Evolutionary conservation across 805 yeast genomes (phyloP), one percentile per base, ranked within the genome.

Genomic region (Metschnikowia continentalis): DNA sequence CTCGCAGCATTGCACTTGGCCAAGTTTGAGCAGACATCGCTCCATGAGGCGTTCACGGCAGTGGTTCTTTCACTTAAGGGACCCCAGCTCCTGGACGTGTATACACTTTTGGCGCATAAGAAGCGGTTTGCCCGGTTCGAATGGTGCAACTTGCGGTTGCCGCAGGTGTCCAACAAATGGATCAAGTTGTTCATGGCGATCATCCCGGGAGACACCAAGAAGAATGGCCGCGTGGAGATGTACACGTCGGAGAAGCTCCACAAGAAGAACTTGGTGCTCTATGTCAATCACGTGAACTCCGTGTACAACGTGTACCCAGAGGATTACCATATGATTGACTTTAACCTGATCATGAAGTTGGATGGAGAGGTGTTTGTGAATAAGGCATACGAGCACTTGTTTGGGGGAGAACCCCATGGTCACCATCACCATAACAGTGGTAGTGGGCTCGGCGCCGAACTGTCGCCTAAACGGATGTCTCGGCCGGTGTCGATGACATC

Each of bases 21-120:
- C n/a, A 79, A 76, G 55, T 84, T 70, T 60, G 90, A 84, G 64
- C 77, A 70, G 57, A 72, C 74, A 17, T 76, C 79, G 44, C 68
- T 84, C 48, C 82, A 79, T 59, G 86, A 83, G 64, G 76, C 83
- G 19, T 84, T 78, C 60, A 83, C 88, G 0, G 90, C 87, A 6
- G 86, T 83, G 2, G 66, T 83, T 33, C 64, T 84, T 33, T 79
- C 86, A 7, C 66, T 80, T 7, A 82, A 80, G 56, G 89, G 85
- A 1, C 71, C 81, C 3, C 63, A 70, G 47, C 71, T 84, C 49
- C 72, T 79, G 2, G 90, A 84, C 61, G 73, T 83, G 39, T 81
- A 82, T 58, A 79, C 83, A 1, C 68, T 84, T 17, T 68, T 84
- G 54, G 75, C 81, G 5, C 65, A 64, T 43, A 78, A 78, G 41